A percentile compares a stretch with the other conserved stretches of the same genome.
These are phyloP conservation scores for Phytopythium helicoides DNA, from an alignment of 352 stramenopile species.

Conservation along the genomic window DNA sequence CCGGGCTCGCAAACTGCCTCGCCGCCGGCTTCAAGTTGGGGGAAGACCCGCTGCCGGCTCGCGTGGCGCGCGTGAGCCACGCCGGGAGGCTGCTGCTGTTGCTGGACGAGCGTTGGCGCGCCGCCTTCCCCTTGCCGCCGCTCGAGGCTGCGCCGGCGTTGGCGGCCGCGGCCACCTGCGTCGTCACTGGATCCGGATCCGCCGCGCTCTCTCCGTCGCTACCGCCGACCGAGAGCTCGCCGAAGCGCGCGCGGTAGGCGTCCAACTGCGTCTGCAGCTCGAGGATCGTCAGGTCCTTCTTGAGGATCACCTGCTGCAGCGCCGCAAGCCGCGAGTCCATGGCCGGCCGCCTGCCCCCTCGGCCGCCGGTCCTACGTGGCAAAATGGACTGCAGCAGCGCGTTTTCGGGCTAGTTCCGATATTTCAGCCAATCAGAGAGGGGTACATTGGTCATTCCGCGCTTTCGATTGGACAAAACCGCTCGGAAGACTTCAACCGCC, in stretches of 20 bases:
- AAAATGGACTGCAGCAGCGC: too few relatives aligned
- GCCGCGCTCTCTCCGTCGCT: not conserved
- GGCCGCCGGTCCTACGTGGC: too few relatives aligned
- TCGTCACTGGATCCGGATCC: not conserved
- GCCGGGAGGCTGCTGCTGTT: slow-evolving; percentile 3
- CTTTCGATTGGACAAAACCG: too few relatives aligned
- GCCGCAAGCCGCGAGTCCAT: slow-evolving; percentile 59
- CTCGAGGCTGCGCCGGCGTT: not conserved
- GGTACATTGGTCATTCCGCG: too few relatives aligned
- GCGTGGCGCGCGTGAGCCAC: slow-evolving; percentile 6
- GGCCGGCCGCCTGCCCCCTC: not conserved
- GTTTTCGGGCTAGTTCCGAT: too few relatives aligned
- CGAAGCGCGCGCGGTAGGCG: slow-evolving; percentile 54
- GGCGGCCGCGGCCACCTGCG: slow-evolving; percentile 17
- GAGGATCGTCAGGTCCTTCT: slow-evolving; percentile 85
- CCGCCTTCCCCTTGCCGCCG: slow-evolving; percentile 3
- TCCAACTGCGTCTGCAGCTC: slow-evolving; percentile 67
- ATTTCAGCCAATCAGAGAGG: too few relatives aligned
- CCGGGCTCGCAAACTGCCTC: not conserved
- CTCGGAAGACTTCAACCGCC: too few relatives aligned
- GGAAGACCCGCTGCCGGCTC: slow-evolving; percentile 3
- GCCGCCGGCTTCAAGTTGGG: not conserved
- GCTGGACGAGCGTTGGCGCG: slow-evolving; percentile 9
- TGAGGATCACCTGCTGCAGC: slow-evolving; percentile 80
- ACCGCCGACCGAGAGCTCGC: slow-evolving; percentile 31